Evolutionary conservation across 2,329 filamentous ascomycete genomes (phyloP).

Genomic region (Metarhizium album): DNA sequence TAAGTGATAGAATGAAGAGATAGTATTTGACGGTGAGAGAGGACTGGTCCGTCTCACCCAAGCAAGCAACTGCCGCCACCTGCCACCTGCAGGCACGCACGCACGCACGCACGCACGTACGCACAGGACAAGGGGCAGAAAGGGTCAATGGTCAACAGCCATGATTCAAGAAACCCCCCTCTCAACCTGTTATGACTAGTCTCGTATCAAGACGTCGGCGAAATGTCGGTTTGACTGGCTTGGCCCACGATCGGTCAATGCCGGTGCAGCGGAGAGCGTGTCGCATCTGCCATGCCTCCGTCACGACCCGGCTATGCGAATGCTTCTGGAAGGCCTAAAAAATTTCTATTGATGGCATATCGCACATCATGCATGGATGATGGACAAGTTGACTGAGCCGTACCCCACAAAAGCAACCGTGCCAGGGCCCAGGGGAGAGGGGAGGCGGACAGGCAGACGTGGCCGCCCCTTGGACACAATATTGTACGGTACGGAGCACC

Average conservation of each 20-base stretch:
- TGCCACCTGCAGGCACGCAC: background rate
- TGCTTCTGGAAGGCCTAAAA: conserved; percentile 20
- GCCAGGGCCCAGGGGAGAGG: background rate
- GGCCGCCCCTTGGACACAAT: too few relatives aligned
- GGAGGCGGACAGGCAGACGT: background rate
- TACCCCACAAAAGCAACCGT: background rate
- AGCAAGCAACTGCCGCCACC: too few relatives aligned
- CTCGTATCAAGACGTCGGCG: conserved; percentile 10
- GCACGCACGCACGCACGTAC: too few relatives aligned
- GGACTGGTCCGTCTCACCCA: background rate
- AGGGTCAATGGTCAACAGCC: background rate
- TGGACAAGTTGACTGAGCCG: conserved; percentile 2
- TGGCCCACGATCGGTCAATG: conserved; percentile 14
- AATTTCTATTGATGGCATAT: conserved; percentile 16
- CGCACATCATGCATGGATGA: too few relatives aligned
- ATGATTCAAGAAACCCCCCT: conserved; percentile 6
- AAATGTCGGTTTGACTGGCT: conserved; percentile 14
- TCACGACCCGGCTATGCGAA: conserved; percentile 11
- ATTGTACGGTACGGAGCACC: too few relatives aligned
- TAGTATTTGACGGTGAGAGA: background rate
- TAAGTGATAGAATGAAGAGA: too few relatives aligned
- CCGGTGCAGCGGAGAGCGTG: conserved; percentile 15
- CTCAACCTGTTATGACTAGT: background rate
- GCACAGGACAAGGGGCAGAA: background rate
- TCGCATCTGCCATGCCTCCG: conserved; percentile 6